These are phyloP conservation scores for Aspergillus udagawae DNA, from an alignment of 2,329 filamentous ascomycete species.

Conservation along the genomic window DNA sequence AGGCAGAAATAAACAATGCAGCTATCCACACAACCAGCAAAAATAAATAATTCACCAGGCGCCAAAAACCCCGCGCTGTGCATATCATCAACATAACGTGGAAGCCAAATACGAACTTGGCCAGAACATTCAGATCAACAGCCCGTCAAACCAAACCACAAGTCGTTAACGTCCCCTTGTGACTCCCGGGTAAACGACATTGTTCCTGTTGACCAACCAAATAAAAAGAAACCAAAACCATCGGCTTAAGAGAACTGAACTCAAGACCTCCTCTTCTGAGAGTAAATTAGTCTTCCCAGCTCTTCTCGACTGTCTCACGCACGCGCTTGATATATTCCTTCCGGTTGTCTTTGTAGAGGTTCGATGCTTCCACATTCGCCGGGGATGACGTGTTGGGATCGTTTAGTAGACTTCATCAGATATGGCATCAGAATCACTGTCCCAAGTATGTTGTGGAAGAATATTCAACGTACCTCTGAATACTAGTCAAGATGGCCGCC, in stretches of 20 bases:
- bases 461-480: slow-evolving; percentile 69
- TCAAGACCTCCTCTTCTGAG: neutral
- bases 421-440: neutral
- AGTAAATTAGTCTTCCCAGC: slow-evolving; percentile 77
- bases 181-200: neutral
- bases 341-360: slow-evolving; percentile 96
- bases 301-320: slow-evolving; percentile 96
- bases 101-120: slow-evolving; percentile 5
- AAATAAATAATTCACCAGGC: slow-evolving; percentile 28
- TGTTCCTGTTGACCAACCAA: neutral
- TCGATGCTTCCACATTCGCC: slow-evolving; percentile 96
- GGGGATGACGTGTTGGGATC: slow-evolving; percentile 98
- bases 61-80: slow-evolving; percentile 43
- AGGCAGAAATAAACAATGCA: slow-evolving; percentile 16
- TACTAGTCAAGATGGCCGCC: slow-evolving; percentile 92
- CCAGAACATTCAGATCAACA: slow-evolving; percentile 12
- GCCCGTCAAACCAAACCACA: slow-evolving; percentile 6
- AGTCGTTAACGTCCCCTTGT: neutral
- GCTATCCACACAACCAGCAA: slow-evolving; percentile 18
- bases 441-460: neutral
- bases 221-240: neutral
- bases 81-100: slow-evolving; percentile 28
- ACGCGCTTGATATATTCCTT: slow-evolving; percentile 96
- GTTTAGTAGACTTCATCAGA: slow-evolving; percentile 70
- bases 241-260: neutral